A percentile compares a stretch with the other conserved stretches of the same genome.
These are phyloP conservation scores for Cladosporium oxysporum DNA, from an alignment of 2,329 filamentous ascomycete species.

Conservation along the genomic window DNA sequence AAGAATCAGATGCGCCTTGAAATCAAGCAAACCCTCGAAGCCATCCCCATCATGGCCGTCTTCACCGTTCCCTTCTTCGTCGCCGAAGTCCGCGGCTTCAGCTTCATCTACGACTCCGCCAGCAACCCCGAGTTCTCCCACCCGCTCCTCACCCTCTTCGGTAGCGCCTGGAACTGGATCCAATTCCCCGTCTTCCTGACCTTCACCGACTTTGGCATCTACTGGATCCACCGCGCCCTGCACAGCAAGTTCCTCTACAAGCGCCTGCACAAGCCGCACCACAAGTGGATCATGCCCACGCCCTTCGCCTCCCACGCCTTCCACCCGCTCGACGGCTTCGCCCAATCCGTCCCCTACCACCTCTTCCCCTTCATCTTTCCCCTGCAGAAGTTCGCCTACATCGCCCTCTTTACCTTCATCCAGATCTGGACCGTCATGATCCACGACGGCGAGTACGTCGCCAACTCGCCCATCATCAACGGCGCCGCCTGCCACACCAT, in stretches of 20 bases:
- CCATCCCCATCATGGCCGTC: constrained; percentile 81
- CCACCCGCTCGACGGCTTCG: constrained; percentile 89
- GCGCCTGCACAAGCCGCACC: constrained; percentile 90
- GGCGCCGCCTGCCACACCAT: constrained; percentile 91
- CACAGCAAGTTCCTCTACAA: constrained; percentile 84
- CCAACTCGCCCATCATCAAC: constrained; percentile 88
- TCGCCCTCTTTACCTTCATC: constrained; percentile 84
- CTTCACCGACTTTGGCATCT: constrained; percentile 89
- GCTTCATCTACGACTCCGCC: constrained; percentile 78
- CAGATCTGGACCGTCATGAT: constrained; percentile 98
- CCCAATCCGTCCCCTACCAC: constrained; percentile 89
- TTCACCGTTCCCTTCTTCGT: constrained; percentile 82
- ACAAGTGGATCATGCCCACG: constrained; percentile 99
- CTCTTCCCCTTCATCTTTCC: constrained; percentile 91
- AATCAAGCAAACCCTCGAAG: constrained; percentile 73
- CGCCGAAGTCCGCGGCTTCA: constrained; percentile 78
- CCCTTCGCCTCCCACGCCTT: constrained; percentile 92
- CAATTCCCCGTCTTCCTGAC: constrained; percentile 87
- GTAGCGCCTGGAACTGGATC: constrained; percentile 65
- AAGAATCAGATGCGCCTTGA: constrained; percentile 89
- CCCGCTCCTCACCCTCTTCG: constrained; percentile 32
- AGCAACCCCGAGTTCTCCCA: constrained; percentile 33
- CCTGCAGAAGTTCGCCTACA: constrained; percentile 85
- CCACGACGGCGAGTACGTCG: constrained; percentile 91
- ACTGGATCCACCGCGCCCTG: constrained; percentile 85